phyloP scores from a whole-genome alignment of 805 yeast genomes.

The Candida takata region DNA sequence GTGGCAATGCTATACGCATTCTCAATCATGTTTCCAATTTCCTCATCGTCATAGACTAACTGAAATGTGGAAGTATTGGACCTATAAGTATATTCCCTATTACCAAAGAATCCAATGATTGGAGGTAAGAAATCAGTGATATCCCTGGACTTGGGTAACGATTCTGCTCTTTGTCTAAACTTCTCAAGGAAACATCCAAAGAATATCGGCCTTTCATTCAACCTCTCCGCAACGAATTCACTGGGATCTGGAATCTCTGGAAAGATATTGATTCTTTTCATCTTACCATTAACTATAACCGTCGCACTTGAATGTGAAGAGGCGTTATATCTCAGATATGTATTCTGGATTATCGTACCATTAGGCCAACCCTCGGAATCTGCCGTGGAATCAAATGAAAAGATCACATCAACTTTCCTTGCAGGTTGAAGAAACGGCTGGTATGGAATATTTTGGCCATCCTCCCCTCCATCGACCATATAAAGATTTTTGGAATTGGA shows the following conservation, averaged over 20 bases:
- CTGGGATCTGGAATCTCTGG: conserved; percentile 56
- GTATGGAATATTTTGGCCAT: conserved; percentile 64
- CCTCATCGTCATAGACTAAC: conserved; percentile 39
- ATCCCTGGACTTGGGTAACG: conserved; percentile 8
- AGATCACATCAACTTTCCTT: conserved; percentile 53
- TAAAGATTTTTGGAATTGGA: conserved; percentile 27
- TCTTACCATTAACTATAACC: conserved; percentile 31
- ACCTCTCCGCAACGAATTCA: conserved; percentile 40
- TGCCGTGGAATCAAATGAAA: conserved; percentile 55
- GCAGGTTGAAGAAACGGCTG: conserved; percentile 57
- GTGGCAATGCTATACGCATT: conserved; percentile 51
- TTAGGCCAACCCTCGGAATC: conserved; percentile 51
- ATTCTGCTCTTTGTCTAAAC: conserved; percentile 8
- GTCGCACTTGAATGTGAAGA: conserved; percentile 22
- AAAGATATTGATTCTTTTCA: conserved; percentile 37
- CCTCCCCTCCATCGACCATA: conserved; percentile 78
- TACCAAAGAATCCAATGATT: conserved; percentile 45
- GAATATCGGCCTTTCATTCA: conserved; percentile 60
- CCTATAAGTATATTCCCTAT: conserved; percentile 32
- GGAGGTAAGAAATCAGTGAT: conserved; percentile 37
- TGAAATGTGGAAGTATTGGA: conserved; percentile 58
- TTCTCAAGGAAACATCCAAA: conserved; percentile 56
- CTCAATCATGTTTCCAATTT: conserved; percentile 37
- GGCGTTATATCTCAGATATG: conserved; percentile 19
- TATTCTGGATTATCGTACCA: conserved; percentile 43